Base-by-base conservation (phyloP, 495 filamentous ascomycete species). In the Penicillium daleae region DNA sequence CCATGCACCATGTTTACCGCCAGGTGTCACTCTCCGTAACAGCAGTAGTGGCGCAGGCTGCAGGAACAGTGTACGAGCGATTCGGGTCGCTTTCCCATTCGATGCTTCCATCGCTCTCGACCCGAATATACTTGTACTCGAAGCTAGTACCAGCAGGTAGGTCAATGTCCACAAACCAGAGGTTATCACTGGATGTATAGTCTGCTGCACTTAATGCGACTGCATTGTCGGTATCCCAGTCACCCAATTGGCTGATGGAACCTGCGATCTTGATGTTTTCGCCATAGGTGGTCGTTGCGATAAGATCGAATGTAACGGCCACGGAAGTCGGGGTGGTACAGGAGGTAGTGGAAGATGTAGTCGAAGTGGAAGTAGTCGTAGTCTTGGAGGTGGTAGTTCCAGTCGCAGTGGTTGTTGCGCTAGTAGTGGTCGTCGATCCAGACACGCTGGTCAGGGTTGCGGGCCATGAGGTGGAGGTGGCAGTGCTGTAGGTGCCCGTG, bases 91-190 rank as follows among this genome's bases (percentile, higher is more conserved):
- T 76, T 72, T 91, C 88, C 89, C 88, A 91, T 21, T 63, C 73
- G 1, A 89, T 76, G 2, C 71, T 69, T 4, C 86, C 84, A 68
- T 86, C 80, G 3, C 74, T 69, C 51, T 79, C 75, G 35, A 87
- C 76, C 8, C 82, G 81, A 60, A 92, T 85, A 65, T 85, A 93
- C 76, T 92, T 92, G 68, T 91, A 92, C 71, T 87, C 62, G 31
- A 92, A 78, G 7, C 62, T 67, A 46, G 76, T 73, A 1, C 88
- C 87, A 0, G 81, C 80, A 0, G 80, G 70, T 3, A 91, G 63
- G 3, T 67, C 71, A 5, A 89, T 63, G 0, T 82, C 83, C 1
- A 71, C 82, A 48, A 59, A 80, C 89, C 89, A 91, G 10, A 87
- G 58, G 2, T 84, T 83, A 64, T 89, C 79, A 58, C 65, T 79